Conservation (phyloP, 2,329 filamentous ascomycete species). For the Apiospora kogelbergensis region DNA sequence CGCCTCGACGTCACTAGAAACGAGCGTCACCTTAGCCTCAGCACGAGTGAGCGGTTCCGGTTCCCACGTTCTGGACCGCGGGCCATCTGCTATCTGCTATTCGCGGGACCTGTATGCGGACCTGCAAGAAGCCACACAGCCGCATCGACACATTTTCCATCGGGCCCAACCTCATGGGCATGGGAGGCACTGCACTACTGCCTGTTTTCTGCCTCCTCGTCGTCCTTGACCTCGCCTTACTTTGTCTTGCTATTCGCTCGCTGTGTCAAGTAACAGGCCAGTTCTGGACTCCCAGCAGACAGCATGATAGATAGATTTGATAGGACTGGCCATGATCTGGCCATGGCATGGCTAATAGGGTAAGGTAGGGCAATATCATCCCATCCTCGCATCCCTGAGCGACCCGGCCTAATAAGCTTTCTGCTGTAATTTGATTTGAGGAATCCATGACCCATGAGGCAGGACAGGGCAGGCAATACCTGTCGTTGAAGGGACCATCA, state of each 20-base stretch:
- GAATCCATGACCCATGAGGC: not conserved
- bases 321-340: not conserved
- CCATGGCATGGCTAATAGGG: conserved; percentile 1
- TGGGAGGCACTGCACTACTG: not conserved
- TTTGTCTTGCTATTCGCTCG: not conserved
- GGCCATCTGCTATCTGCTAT: conserved; percentile 4
- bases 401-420: conserved; percentile 2
- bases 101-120: conserved; percentile 7
- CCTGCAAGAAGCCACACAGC: conserved; percentile 2
- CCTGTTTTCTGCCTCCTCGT: not conserved
- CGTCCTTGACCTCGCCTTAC: not conserved
- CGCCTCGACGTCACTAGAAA: not conserved
- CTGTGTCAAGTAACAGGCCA: not conserved
- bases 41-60: not conserved
- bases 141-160: not conserved
- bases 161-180: not conserved
- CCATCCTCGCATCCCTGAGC: not conserved
- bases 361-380: conserved; percentile 3
- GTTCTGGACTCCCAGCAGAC: too few relatives aligned
- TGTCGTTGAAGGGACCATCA: not conserved
- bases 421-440: conserved; percentile 6
- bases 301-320: not conserved
- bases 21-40: not conserved
- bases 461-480: not conserved
- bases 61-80: conserved; percentile 6